Evolutionary conservation across 208 protist genomes (phyloP).

Genomic region (Leishmania braziliensis): DNA sequence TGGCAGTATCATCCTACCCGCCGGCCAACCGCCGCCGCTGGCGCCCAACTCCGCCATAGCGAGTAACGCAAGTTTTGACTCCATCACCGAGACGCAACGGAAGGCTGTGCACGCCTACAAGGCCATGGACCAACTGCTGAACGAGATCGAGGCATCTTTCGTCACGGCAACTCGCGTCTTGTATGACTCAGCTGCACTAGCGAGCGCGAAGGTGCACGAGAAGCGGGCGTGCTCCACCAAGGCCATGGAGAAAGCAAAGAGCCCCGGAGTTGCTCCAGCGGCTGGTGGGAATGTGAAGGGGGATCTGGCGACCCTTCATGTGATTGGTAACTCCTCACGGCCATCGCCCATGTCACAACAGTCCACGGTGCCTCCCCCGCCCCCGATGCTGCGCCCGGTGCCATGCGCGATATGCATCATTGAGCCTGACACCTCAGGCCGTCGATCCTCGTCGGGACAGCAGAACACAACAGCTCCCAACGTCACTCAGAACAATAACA

Average conservation of each 20-base stretch:
- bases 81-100: constrained; percentile 9
- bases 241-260: constrained; percentile 7
- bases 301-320: not conserved
- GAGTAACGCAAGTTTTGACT: not conserved
- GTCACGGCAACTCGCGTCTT: constrained; percentile 37
- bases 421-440: constrained; percentile 53
- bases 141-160: constrained; percentile 57
- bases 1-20: not conserved
- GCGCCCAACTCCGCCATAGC: not conserved
- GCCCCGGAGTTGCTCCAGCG: not conserved
- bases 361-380: constrained; percentile 1
- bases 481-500: constrained; percentile 11
- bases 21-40: not conserved
- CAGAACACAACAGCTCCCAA: not conserved
- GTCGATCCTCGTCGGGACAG: constrained; percentile 17
- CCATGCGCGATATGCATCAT: constrained; percentile 83
- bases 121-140: constrained; percentile 51
- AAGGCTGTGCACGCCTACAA: constrained; percentile 38
- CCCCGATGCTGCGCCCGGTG: constrained; percentile 63
- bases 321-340: not conserved
- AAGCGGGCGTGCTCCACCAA: not conserved
- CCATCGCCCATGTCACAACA: constrained; percentile 4
- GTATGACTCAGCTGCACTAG: constrained; percentile 25
- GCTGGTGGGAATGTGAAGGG: not conserved
- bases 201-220: constrained; percentile 8